These are phyloP conservation scores for Venturia oleaginea DNA, from an alignment of 2,329 filamentous ascomycete species.

Conservation along the genomic window DNA sequence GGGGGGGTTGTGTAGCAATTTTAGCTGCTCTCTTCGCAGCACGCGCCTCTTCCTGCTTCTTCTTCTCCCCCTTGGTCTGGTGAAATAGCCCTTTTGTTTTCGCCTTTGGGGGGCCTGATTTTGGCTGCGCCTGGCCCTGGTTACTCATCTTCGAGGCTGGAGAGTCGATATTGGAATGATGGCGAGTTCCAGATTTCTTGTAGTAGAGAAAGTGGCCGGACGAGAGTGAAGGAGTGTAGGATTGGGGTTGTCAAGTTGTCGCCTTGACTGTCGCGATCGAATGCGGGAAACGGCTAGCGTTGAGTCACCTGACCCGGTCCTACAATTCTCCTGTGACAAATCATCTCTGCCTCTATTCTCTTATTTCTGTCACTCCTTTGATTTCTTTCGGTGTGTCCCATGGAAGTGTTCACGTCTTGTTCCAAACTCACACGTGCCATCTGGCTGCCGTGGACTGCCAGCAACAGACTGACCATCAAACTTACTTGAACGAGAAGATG, in stretches of 20 bases:
- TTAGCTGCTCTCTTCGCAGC: neutral
- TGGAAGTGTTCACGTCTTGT: neutral
- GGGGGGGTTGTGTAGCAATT: constrained; percentile 12
- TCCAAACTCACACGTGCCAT: neutral
- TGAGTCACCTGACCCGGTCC: neutral
- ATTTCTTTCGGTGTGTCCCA: neutral
- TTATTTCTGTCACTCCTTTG: neutral
- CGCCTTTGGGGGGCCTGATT: neutral
- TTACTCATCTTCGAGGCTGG: neutral
- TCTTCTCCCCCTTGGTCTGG: constrained; percentile 25
- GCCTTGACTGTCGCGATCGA: neutral
- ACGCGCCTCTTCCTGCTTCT: constrained; percentile 28
- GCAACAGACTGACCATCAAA: neutral
- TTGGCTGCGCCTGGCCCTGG: neutral
- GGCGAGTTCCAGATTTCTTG: neutral
- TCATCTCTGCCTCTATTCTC: neutral
- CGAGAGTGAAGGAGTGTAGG: neutral
- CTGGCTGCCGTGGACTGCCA: constrained; percentile 8
- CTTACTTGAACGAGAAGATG: constrained; percentile 3
- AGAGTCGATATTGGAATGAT: neutral
- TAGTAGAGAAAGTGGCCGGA: neutral
- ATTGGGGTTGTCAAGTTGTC: neutral
- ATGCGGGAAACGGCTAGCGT: neutral
- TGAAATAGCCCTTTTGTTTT: constrained; percentile 25
- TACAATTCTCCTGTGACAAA: neutral